Percentiles rank a stretch among this genome's conserved stretches.
phyloP scores from a whole-genome alignment of 306 rosid species.

The Pterocarpus macrocarpus region DNA sequence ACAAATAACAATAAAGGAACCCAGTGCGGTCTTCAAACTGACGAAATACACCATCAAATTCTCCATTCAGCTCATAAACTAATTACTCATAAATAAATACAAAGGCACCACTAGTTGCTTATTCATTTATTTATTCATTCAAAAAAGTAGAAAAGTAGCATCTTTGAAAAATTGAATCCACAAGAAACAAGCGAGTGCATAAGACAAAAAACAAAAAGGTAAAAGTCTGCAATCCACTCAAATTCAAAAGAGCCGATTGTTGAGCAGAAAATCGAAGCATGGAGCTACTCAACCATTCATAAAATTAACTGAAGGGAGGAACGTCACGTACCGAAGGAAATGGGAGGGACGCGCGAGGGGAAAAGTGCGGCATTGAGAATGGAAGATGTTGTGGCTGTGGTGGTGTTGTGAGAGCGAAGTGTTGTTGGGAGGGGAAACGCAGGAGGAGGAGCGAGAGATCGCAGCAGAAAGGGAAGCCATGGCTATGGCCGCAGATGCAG shows the following conservation, averaged over 20 bases:
- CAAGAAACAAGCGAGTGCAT: not conserved
- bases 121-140: not conserved
- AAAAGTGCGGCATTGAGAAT: slow-evolving; percentile 54
- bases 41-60: not conserved
- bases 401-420: not conserved
- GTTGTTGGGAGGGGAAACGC: slow-evolving; percentile 39
- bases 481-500: not conserved
- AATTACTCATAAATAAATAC: not conserved
- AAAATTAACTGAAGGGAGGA: not conserved
- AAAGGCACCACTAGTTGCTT: not conserved
- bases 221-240: not conserved
- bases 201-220: not conserved
- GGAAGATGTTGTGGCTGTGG: slow-evolving; percentile 22
- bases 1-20: slow-evolving; percentile 3
- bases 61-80: not conserved
- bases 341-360: slow-evolving; percentile 38
- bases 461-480: slow-evolving; percentile 60
- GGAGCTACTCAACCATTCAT: not conserved
- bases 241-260: not conserved
- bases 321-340: slow-evolving; percentile 48
- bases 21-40: not conserved
- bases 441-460: slow-evolving; percentile 43
- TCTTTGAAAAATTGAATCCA: not conserved
- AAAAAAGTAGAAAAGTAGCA: not conserved
- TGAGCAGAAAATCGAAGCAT: not conserved